Conservation (phyloP, 495 filamentous ascomycete genomes). For the Penicillium verhagenii region DNA sequence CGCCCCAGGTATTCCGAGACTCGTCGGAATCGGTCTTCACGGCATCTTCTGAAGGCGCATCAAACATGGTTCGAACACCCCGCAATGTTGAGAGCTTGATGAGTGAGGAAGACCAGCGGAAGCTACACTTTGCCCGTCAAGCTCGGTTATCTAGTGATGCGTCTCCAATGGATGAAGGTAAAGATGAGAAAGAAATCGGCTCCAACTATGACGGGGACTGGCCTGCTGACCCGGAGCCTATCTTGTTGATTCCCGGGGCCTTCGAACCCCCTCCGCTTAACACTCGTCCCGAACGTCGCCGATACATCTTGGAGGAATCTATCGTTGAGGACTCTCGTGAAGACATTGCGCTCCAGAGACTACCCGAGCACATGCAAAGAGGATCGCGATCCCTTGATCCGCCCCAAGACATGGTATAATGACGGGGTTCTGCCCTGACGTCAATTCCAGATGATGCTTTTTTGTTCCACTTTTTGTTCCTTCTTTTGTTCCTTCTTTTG, state of each 20-base stretch:
- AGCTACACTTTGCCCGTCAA: constrained; percentile 67
- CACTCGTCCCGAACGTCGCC: neutral
- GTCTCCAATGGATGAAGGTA: constrained; percentile 6
- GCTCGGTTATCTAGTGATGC: constrained; percentile 41
- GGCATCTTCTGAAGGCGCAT: constrained; percentile 50
- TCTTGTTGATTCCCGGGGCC: neutral
- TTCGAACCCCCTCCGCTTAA: neutral
- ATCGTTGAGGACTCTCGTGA: neutral
- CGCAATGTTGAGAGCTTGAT: constrained; percentile 80
- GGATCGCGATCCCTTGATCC: neutral
- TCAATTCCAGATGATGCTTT: constrained; percentile 5
- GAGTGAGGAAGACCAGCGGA: constrained; percentile 72
- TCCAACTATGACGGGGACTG: neutral
- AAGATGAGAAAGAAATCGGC: neutral
- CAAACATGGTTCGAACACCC: constrained; percentile 69
- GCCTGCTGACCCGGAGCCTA: neutral
- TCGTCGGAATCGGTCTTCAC: constrained; percentile 72
- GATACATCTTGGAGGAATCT: neutral
- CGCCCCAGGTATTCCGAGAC: constrained; percentile 51
- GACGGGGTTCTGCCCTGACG: constrained; percentile 7
- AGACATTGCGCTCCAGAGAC: neutral
- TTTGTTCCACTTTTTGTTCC: constrained; percentile 11
- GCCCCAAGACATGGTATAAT: constrained; percentile 7
- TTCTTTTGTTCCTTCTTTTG: neutral
- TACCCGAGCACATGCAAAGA: neutral